Percentiles rank a stretch among this genome's conserved stretches.
phyloP scores from a whole-genome alignment of 1,139 yeast species.

The Debaryomyces subglobosus region DNA sequence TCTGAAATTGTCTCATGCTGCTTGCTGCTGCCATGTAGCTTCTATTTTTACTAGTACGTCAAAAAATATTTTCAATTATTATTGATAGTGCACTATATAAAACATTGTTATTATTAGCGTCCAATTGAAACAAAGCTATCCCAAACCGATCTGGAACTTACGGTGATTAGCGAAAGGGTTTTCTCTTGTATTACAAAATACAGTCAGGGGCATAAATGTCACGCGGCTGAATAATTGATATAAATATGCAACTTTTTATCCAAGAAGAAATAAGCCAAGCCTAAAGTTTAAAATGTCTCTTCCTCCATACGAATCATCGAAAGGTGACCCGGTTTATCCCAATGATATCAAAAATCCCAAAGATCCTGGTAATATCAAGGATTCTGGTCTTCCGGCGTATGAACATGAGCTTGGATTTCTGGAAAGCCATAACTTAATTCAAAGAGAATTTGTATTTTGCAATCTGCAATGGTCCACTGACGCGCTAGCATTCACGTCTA shows the following conservation, averaged over 20 bases:
- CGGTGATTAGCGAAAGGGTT: neutral
- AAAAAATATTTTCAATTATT: no score
- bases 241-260: neutral
- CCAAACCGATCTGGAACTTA: no score
- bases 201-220: neutral
- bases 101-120: no score
- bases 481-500: neutral
- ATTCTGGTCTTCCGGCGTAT: neutral
- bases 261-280: neutral
- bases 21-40: neutral
- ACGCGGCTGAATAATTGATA: neutral
- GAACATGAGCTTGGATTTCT: neutral
- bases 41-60: neutral
- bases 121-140: no score
- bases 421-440: neutral
- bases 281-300: neutral
- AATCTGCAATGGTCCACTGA: neutral
- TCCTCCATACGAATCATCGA: neutral
- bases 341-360: neutral
- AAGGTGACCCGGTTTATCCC: neutral
- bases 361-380: neutral
- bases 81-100: neutral
- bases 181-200: neutral
- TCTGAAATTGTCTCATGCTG: neutral
- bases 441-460: neutral